These are phyloP conservation scores for Moesziomyces sp. DNA, from an alignment of 1,284 basidiomycete species.

Conservation along the genomic window DNA sequence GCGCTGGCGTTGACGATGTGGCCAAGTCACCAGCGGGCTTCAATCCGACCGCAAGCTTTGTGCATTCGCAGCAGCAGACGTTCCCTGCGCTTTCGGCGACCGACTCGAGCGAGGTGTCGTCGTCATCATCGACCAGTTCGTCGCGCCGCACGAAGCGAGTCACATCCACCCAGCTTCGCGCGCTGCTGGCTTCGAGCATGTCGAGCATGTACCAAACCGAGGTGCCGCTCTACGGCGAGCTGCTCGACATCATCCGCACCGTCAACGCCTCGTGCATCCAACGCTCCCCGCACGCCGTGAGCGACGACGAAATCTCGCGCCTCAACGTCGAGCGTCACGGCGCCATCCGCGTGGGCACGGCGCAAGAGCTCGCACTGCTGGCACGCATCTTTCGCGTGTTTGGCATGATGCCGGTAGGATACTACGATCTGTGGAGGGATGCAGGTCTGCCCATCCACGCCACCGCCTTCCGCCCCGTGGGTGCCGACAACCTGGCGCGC, in stretches of 20 bases:
- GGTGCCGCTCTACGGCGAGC: constrained; percentile 70
- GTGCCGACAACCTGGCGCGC: constrained; percentile 56
- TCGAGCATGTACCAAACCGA: constrained; percentile 68
- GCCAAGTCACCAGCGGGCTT: not conserved
- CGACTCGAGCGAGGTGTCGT: constrained; percentile 14
- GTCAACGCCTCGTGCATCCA: constrained; percentile 64
- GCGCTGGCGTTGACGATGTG: not conserved
- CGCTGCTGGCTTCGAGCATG: constrained; percentile 67
- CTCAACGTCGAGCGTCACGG: constrained; percentile 69
- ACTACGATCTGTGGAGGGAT: constrained; percentile 69
- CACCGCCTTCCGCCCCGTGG: constrained; percentile 69
- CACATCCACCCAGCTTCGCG: constrained; percentile 59
- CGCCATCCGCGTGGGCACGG: constrained; percentile 69
- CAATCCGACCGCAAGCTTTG: constrained; percentile 1
- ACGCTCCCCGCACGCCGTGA: not conserved
- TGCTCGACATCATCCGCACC: constrained; percentile 68
- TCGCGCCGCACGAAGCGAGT: not conserved
- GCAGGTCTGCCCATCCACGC: constrained; percentile 70
- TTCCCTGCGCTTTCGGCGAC: constrained; percentile 20
- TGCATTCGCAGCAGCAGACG: constrained; percentile 11
- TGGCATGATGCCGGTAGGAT: constrained; percentile 69
- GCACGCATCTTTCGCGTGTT: constrained; percentile 67
- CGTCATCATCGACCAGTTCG: constrained; percentile 11
- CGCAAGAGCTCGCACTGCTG: constrained; percentile 67
- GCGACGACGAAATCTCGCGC: constrained; percentile 60